These are phyloP conservation scores for Pseudohyphozyma bogoriensis DNA, from an alignment of 768 basidiomycete genomes.

Conservation along the genomic window DNA sequence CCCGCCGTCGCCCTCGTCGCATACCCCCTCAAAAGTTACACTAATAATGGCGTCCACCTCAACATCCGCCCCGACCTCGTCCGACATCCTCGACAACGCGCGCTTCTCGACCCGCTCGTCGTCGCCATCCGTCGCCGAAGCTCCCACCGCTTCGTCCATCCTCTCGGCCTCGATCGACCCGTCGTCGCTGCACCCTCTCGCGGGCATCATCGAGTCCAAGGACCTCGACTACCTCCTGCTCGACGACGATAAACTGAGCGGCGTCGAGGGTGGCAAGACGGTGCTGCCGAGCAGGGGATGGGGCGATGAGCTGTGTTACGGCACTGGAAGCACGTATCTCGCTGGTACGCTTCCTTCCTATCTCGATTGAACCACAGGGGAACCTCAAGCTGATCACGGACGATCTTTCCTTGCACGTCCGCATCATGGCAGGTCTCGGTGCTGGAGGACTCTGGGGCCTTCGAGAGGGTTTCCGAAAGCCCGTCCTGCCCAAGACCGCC, in stretches of 20 bases:
- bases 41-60: too few relatives aligned
- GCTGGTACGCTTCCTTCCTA: slow-evolving; percentile 67
- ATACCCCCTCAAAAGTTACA: too few relatives aligned
- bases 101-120: slow-evolving; percentile 25
- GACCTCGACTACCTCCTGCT: slow-evolving; percentile 80
- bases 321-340: slow-evolving; percentile 97
- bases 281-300: slow-evolving; percentile 92
- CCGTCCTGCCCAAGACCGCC: slow-evolving; percentile 34
- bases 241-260: slow-evolving; percentile 90
- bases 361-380: slow-evolving; percentile 46
- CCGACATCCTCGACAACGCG: slow-evolving; percentile 29
- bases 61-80: slow-evolving; percentile 12
- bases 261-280: slow-evolving; percentile 77
- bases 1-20: too few relatives aligned
- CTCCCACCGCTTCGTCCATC: slow-evolving; percentile 74
- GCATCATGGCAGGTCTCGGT: slow-evolving; percentile 67
- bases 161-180: slow-evolving; percentile 78
- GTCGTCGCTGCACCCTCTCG: slow-evolving; percentile 83
- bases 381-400: slow-evolving; percentile 38
- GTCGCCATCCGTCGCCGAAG: slow-evolving; percentile 11
- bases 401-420: slow-evolving; percentile 36
- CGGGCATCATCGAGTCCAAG: slow-evolving; percentile 71
- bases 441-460: slow-evolving; percentile 93
- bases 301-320: slow-evolving; percentile 99
- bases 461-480: slow-evolving; percentile 81